These are phyloP conservation scores for Saccharomyces mikatae DNA, from an alignment of 805 yeast genomes.

Conservation along the genomic window DNA sequence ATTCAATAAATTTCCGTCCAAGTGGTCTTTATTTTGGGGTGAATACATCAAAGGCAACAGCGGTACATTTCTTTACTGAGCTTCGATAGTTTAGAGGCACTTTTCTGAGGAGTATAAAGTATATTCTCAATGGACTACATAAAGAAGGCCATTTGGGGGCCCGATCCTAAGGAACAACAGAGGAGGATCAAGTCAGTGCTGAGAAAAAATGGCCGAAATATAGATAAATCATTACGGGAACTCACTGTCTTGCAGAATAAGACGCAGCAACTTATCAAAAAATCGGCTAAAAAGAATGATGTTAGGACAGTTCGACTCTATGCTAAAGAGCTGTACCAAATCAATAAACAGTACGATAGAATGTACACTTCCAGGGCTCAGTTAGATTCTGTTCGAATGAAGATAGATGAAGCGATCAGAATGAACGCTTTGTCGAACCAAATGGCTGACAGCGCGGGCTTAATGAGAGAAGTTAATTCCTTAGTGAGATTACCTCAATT, in stretches of 20 bases:
- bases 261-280: slow-evolving; percentile 67
- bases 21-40: not conserved
- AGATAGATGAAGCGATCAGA: slow-evolving; percentile 85
- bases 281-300: slow-evolving; percentile 71
- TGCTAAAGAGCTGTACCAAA: slow-evolving; percentile 71
- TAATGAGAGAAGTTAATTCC: slow-evolving; percentile 83
- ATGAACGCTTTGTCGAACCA: slow-evolving; percentile 76
- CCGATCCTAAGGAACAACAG: slow-evolving; percentile 85
- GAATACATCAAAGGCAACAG: not conserved
- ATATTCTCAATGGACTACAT: slow-evolving; percentile 58
- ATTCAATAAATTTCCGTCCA: not conserved
- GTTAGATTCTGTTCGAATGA: slow-evolving; percentile 76
- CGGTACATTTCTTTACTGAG: not conserved
- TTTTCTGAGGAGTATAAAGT: not conserved
- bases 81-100: not conserved
- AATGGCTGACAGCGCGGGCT: slow-evolving; percentile 64
- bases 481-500: slow-evolving; percentile 74
- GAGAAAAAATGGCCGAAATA: slow-evolving; percentile 75
- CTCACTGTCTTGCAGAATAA: slow-evolving; percentile 62
- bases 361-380: slow-evolving; percentile 78
- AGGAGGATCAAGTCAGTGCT: slow-evolving; percentile 69
- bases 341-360: slow-evolving; percentile 65
- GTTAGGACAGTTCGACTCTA: slow-evolving; percentile 64
- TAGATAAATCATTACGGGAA: slow-evolving; percentile 58
- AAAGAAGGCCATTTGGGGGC: slow-evolving; percentile 89